These are phyloP conservation scores for Pichia scutulata DNA, from an alignment of 805 yeast genomes.

Conservation along the genomic window DNA sequence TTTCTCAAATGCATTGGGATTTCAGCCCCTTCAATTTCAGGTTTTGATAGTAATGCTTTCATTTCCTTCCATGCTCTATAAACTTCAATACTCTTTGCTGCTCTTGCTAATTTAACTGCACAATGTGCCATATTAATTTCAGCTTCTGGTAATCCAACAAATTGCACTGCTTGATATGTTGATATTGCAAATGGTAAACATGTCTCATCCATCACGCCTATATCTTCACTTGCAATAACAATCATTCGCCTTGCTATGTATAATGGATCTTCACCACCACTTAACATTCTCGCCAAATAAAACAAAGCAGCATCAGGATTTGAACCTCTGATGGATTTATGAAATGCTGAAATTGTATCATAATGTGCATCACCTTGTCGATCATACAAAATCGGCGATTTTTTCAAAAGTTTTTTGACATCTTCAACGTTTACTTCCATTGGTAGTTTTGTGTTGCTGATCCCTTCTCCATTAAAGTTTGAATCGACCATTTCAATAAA, in stretches of 20 bases:
- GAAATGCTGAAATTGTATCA: slow-evolving; percentile 93
- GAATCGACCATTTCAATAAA: slow-evolving; percentile 67
- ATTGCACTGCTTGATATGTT: slow-evolving; percentile 78
- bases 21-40: slow-evolving; percentile 51
- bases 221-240: slow-evolving; percentile 90
- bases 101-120: slow-evolving; percentile 80
- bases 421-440: slow-evolving; percentile 33
- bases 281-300: slow-evolving; percentile 80
- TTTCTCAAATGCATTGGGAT: slow-evolving; percentile 82
- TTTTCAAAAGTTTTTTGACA: slow-evolving; percentile 36
- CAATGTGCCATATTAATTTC: slow-evolving; percentile 86
- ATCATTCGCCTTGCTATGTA: slow-evolving; percentile 88
- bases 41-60: slow-evolving; percentile 52
- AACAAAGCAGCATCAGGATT: slow-evolving; percentile 86
- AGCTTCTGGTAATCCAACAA: slow-evolving; percentile 92
- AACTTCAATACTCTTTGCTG: slow-evolving; percentile 79
- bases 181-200: slow-evolving; percentile 84
- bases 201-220: slow-evolving; percentile 78
- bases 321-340: slow-evolving; percentile 84
- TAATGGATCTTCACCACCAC: slow-evolving; percentile 90
- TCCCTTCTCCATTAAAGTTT: slow-evolving; percentile 27
- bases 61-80: slow-evolving; percentile 73
- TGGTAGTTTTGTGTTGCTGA: background rate
- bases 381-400: slow-evolving; percentile 65
- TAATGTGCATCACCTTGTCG: slow-evolving; percentile 87